Evolutionary conservation across 495 filamentous ascomycete species (phyloP), one percentile per base, ranked within the genome.

Genomic region (Lichenothelia convexa): DNA sequence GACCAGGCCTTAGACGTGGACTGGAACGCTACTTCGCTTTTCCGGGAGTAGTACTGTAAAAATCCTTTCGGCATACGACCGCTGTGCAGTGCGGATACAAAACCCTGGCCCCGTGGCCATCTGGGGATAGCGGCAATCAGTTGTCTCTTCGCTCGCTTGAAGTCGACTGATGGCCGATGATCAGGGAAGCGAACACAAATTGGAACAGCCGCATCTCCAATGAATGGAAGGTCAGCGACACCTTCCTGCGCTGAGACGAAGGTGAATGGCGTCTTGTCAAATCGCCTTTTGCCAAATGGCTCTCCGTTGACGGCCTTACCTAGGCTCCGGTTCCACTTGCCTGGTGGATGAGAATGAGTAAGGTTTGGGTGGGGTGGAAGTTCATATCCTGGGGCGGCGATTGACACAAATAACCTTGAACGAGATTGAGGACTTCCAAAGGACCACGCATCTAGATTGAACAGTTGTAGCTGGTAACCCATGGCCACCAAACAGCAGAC

Each of bases 391-490:
- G 78, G 71, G 5, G 74, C 75, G 17, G 77, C 62, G 29, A 79
- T 68, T 21, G 57, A 59, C 6, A 84, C 60, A 44, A 85, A 80
- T 0, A 85, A 48, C 12, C 80, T 61, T 11, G 57, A 68, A 12
- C 80, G 61, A 21, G 46, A 51, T 51, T 85, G 78, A 0, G 70
- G 54, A 11, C 67, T 64, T 12, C 77, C 75, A 45, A 64, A 69
- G 2, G 64, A 73, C 74, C 74, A 83, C 0, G 78, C 65, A 48
- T 84, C 76, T 5, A 75, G 50, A 7, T 68, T 49, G 35, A 71
- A 72, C 8, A 73, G 54, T 39, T 75, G 64, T 0, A 68, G 58
- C 46, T 86, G 78, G 41, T 84, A 86, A 1, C 78, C 78, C 49
- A 86, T 54, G 6, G 69, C 76, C 1, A 84, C 73, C 3, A 86